Conservation (phyloP, 192 early-diverging fungal genomes). For the Entomortierella beljakovae region DNA sequence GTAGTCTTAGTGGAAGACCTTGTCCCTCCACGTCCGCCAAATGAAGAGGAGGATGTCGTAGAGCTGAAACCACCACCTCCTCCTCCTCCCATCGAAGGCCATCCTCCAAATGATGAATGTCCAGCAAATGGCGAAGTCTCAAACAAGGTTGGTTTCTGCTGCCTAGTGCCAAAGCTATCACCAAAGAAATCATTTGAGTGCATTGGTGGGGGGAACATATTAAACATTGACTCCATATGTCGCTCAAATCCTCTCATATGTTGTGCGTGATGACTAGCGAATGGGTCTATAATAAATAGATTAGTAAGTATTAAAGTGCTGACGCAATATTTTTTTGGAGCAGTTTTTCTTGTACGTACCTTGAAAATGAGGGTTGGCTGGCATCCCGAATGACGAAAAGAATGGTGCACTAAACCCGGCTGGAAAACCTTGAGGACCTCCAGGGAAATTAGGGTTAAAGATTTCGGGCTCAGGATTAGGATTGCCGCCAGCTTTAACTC, state of each 20-base stretch:
- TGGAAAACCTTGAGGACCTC: constrained; percentile 10
- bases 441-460: not conserved
- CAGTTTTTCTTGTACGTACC: constrained; percentile 18
- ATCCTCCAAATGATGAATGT: constrained; percentile 4
- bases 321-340: not conserved
- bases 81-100: constrained; percentile 14
- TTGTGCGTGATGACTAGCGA: constrained; percentile 26
- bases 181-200: not conserved
- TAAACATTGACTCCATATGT: constrained; percentile 34
- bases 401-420: constrained; percentile 35
- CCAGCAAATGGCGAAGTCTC: constrained; percentile 39
- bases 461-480: constrained; percentile 23
- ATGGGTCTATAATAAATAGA: constrained; percentile 16
- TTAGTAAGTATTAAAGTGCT: not conserved
- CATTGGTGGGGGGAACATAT: constrained; percentile 1
- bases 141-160: constrained; percentile 29
- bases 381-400: constrained; percentile 30
- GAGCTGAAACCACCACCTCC: constrained; percentile 1
- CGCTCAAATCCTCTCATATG: constrained; percentile 17
- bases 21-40: constrained; percentile 14
- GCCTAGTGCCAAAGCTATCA: constrained; percentile 11
- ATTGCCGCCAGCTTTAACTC: constrained; percentile 66
- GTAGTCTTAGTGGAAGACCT: constrained; percentile 42
- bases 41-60: constrained; percentile 28
- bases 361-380: constrained; percentile 19